Evolutionary conservation across 2,329 filamentous ascomycete species (phyloP).

Genomic region (Dactylellina leptospora): DNA sequence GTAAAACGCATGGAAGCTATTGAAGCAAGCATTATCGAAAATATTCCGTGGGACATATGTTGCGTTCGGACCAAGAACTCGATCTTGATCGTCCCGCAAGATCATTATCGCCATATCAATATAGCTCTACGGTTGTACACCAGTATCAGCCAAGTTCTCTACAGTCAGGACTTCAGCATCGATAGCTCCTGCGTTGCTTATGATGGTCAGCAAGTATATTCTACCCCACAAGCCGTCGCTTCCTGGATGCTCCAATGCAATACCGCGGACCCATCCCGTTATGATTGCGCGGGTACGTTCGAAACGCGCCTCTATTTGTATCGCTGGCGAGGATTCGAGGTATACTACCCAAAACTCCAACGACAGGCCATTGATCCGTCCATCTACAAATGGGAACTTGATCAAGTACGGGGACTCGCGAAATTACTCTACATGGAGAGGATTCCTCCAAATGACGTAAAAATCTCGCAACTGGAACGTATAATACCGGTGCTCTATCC

Average conservation of each 20-base stretch:
- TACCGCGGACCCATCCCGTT: constrained; percentile 78
- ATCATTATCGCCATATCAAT: constrained; percentile 80
- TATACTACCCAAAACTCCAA: constrained; percentile 79
- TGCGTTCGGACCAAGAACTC: constrained; percentile 88
- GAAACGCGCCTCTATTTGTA: constrained; percentile 88
- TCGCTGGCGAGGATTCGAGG: constrained; percentile 81
- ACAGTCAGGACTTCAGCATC: constrained; percentile 79
- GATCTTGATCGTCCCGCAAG: constrained; percentile 83
- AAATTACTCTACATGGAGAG: constrained; percentile 67
- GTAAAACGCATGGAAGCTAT: constrained; percentile 87
- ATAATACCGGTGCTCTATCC: background rate
- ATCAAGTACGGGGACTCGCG: constrained; percentile 77
- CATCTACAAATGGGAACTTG: constrained; percentile 83
- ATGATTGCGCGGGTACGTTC: constrained; percentile 75
- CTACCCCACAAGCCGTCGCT: constrained; percentile 76
- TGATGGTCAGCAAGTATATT: constrained; percentile 80
- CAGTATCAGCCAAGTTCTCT: constrained; percentile 81
- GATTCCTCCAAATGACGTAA: background rate
- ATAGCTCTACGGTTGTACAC: constrained; percentile 89
- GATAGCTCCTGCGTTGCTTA: constrained; percentile 82
- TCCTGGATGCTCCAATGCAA: constrained; percentile 85
- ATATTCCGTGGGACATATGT: constrained; percentile 77
- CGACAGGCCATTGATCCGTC: constrained; percentile 79
- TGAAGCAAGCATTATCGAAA: constrained; percentile 75
- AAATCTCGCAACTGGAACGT: background rate